Conservation (phyloP, 176 grass and related monocot genomes). For the Hordeum marinum region DNA sequence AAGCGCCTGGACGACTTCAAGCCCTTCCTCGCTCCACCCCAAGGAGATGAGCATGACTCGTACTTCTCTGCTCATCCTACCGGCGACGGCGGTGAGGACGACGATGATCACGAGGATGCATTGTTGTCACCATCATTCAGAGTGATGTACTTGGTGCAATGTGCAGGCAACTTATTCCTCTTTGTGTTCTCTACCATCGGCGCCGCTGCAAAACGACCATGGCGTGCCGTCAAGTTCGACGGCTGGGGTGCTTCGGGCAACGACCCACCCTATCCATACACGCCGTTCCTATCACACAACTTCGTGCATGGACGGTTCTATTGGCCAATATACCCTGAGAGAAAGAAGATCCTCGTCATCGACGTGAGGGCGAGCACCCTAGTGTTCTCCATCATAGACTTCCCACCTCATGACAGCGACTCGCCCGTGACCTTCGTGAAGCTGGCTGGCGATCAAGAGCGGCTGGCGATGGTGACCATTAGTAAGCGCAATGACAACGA, state of each 20-base stretch:
- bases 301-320: background rate
- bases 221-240: background rate
- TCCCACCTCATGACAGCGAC: background rate
- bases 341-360: background rate
- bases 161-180: background rate
- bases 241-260: background rate
- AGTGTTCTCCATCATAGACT: background rate
- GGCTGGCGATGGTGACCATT: background rate
- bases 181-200: background rate
- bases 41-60: background rate
- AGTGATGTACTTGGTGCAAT: background rate
- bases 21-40: background rate
- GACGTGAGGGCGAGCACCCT: background rate
- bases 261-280: background rate
- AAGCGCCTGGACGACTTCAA: background rate
- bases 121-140: background rate
- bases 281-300: background rate
- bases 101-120: background rate
- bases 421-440: background rate
- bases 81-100: background rate
- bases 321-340: background rate
- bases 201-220: background rate
- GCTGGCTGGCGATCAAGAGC: background rate
- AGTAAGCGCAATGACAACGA: background rate
- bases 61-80: background rate